Evolutionary conservation across 352 stramenopile species (phyloP), one percentile per base, ranked within the genome.

Genomic region (Phytophthora vignae): DNA sequence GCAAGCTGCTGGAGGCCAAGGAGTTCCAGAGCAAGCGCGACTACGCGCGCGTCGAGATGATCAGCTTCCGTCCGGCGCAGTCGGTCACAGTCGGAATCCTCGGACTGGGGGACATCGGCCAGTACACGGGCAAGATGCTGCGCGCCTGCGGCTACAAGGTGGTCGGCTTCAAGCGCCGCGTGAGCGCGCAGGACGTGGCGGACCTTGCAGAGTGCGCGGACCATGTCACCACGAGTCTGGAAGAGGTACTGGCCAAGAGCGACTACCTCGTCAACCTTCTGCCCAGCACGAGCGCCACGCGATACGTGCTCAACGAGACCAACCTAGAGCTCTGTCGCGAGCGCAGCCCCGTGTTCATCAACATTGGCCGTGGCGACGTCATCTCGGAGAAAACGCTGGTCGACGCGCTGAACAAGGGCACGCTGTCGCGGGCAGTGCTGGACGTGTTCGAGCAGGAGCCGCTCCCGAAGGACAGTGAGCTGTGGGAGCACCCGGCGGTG

Each of bases 251-350:
- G 3, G 56, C 69, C 25, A 69, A 77, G 55, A 78, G 77, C 50
- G 92, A 98, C 78, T 95, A 92, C 64, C 57, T 97, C 31, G 77
- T 98, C 44, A 94, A 85, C 59, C 85, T 96, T 8, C 72, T 98
- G 22, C 90, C 90, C 11, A 96, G 88, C 59, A 98, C 92, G 17
- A 53, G 64, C 2, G 77, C 75, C 17, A 98, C 92, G 49, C 75
- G 74, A 31, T 77, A 87, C 54, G 59, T 96, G 40, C 75, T 98
- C 22, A 84, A 72, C 14, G 74, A 85, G 29, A 61, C 67, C 22
- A 82, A 78, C 19, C 67, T 97, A 1, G 50, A 74, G 33, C 55
- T 77, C 22, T 91, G 84, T 54, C 65, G 71, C 0, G 61, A 63
- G 27, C 81, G 79, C 67, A 73, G 84, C 66, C 87, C 90, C 17